A percentile compares a stretch with the other conserved stretches of the same genome.
Evolutionary conservation across 108 stramenopile species (phyloP).

Genomic region (Cylindrotheca closterium): DNA sequence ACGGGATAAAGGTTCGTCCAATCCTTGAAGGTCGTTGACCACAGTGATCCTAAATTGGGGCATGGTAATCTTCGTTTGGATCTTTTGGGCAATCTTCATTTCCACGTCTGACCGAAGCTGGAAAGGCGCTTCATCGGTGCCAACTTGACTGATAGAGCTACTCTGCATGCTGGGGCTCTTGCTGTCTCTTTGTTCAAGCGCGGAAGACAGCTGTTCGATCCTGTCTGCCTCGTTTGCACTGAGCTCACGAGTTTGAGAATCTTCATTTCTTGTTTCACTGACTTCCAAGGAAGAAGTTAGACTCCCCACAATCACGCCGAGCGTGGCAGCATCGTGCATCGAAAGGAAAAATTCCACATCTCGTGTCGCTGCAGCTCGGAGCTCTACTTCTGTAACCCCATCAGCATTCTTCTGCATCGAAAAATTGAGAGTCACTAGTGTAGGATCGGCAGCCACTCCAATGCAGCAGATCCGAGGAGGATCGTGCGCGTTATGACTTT

Average conservation of each 20-base stretch:
- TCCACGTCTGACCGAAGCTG: background rate
- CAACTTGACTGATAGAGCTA: slow-evolving; percentile 3
- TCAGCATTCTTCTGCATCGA: slow-evolving; percentile 30
- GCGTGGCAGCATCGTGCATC: slow-evolving; percentile 76
- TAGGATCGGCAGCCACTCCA: too few species aligned
- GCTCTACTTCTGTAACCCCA: slow-evolving; percentile 35
- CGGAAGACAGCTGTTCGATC: slow-evolving; percentile 55
- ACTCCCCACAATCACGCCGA: slow-evolving; percentile 61
- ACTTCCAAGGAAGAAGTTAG: slow-evolving; percentile 60
- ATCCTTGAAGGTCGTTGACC: slow-evolving; percentile 82
- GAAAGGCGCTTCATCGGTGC: slow-evolving; percentile 3
- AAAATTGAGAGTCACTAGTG: too few species aligned
- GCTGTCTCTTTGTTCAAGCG: slow-evolving; percentile 32
- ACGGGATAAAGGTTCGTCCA: slow-evolving; percentile 82
- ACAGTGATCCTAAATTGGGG: slow-evolving; percentile 61
- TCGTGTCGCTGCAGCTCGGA: slow-evolving; percentile 67
- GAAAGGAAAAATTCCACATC: slow-evolving; percentile 65
- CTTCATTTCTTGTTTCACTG: too few species aligned
- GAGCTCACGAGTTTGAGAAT: slow-evolving; percentile 27
- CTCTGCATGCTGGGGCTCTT: slow-evolving; percentile 1
- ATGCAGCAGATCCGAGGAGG: too few species aligned
- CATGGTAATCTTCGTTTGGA: slow-evolving; percentile 56
- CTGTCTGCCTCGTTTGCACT: slow-evolving; percentile 44
- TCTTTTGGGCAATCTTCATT: slow-evolving; percentile 3
- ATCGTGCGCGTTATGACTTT: too few species aligned